Conservation (phyloP, 108 stramenopile species). For the Epithemia pelagica region DNA sequence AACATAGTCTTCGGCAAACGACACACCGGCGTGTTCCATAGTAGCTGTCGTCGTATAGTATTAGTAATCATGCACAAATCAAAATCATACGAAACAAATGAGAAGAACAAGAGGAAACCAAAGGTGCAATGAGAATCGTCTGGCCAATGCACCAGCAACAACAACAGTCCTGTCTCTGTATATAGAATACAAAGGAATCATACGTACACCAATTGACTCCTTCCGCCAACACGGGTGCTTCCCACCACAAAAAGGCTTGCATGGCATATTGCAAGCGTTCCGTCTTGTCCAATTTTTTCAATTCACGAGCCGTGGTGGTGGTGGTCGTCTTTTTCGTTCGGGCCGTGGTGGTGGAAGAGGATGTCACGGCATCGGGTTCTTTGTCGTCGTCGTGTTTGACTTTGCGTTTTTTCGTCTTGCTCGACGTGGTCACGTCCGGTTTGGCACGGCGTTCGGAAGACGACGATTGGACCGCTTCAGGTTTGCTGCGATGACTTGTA, state of each 20-base stretch:
- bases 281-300: constrained; percentile 70
- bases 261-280: constrained; percentile 82
- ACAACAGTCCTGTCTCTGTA: too few species aligned
- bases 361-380: background rate
- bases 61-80: too few species aligned
- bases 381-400: background rate
- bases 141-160: background rate
- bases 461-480: background rate
- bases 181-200: constrained; percentile 34
- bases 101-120: background rate
- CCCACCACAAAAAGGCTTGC: constrained; percentile 90
- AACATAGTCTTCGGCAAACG: constrained; percentile 88
- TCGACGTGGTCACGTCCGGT: too few species aligned
- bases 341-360: too few species aligned
- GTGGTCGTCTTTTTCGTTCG: background rate
- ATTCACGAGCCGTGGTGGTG: constrained; percentile 13
- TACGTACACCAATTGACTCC: constrained; percentile 86
- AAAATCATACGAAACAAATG: background rate
- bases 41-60: too few species aligned
- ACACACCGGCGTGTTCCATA: constrained; percentile 37
- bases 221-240: constrained; percentile 70
- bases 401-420: background rate
- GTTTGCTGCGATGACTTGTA: background rate
- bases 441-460: too few species aligned
- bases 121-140: background rate